phyloP scores from a whole-genome alignment of 371 early-diverging fungal species.

The Nosema muscidifuracis region DNA sequence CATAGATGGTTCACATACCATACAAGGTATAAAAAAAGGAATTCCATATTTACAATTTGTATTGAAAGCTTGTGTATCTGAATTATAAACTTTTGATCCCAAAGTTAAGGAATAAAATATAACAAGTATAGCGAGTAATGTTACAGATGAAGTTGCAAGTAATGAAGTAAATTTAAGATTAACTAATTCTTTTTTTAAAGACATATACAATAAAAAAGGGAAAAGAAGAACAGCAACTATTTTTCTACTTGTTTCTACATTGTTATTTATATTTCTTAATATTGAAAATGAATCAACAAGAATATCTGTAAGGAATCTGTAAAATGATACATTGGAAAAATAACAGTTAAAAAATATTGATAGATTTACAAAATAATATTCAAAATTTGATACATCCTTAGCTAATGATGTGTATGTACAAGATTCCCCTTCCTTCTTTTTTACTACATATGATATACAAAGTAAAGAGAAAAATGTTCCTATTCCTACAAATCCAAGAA shows the following conservation, averaged over 20 bases:
- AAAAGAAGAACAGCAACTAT: constrained; percentile 6
- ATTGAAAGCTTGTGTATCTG: neutral
- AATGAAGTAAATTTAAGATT: constrained; percentile 7
- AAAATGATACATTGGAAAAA: constrained; percentile 31
- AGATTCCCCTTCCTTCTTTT: neutral
- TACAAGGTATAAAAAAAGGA: constrained; percentile 47
- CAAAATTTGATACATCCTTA: neutral
- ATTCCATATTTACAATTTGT: constrained; percentile 6
- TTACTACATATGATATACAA: constrained; percentile 20
- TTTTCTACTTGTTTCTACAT: constrained; percentile 8
- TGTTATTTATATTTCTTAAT: neutral
- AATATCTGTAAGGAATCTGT: constrained; percentile 31
- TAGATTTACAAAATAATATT: constrained; percentile 8
- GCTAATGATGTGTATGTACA: neutral
- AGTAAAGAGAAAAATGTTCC: constrained; percentile 54
- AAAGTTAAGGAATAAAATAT: constrained; percentile 17
- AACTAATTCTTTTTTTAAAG: constrained; percentile 14
- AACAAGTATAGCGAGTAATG: constrained; percentile 24
- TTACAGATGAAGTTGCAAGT: constrained; percentile 18
- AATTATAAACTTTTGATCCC: constrained; percentile 1
- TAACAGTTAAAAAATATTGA: constrained; percentile 33
- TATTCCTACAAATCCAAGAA: constrained; percentile 35
- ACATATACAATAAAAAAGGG: constrained; percentile 23
- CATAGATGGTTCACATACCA: constrained; percentile 61
- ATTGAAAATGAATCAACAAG: constrained; percentile 6